Conservation (phyloP, 2,329 filamentous ascomycete genomes). For the Paradendryphiella salina region DNA sequence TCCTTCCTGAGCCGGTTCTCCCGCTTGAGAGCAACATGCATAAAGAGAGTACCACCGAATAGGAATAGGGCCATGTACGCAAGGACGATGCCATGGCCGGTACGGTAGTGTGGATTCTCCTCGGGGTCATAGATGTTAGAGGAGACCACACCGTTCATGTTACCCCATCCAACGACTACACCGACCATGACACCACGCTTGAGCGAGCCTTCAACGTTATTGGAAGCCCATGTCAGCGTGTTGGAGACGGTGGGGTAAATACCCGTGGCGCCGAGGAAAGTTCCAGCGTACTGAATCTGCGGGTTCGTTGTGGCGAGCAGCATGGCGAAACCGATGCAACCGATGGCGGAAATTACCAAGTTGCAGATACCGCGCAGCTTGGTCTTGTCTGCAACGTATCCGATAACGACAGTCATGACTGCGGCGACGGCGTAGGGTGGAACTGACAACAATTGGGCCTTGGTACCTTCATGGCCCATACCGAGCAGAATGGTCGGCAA, state of each 20-base stretch:
- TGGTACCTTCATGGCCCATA: constrained; percentile 61
- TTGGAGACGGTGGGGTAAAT: constrained; percentile 89
- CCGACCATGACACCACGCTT: constrained; percentile 88
- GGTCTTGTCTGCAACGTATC: constrained; percentile 76
- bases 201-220: constrained; percentile 91
- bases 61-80: constrained; percentile 72
- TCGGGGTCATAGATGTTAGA: constrained; percentile 74
- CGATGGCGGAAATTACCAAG: constrained; percentile 69
- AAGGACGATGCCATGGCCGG: constrained; percentile 75
- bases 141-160: constrained; percentile 83
- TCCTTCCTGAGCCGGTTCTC: constrained; percentile 70
- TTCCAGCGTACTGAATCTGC: constrained; percentile 77
- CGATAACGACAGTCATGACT: constrained; percentile 68
- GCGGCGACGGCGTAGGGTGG: constrained; percentile 76
- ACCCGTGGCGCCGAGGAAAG: constrained; percentile 80
- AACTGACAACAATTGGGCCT: constrained; percentile 72
- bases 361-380: constrained; percentile 78
- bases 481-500: constrained; percentile 55
- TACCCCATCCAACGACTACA: constrained; percentile 88
- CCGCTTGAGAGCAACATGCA: constrained; percentile 63
- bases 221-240: constrained; percentile 84
- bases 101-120: constrained; percentile 66
- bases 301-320: constrained; percentile 67
- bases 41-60: constrained; percentile 69
- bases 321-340: constrained; percentile 79